phyloP scores from a whole-genome alignment of 208 protist genomes.

The Trypanosoma platydactyli region DNA sequence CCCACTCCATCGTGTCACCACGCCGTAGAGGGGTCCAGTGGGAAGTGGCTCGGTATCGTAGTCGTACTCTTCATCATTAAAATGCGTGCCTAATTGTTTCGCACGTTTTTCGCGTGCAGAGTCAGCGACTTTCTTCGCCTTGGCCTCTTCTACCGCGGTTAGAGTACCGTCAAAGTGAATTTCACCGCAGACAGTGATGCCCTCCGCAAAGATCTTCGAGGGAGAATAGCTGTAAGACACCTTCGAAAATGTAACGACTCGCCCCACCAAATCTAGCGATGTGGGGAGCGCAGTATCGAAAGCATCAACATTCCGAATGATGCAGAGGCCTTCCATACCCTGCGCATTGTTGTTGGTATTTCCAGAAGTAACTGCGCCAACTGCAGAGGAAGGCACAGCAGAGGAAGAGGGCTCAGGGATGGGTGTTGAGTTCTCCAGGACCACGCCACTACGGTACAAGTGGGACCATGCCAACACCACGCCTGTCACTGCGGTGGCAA shows the following conservation, averaged over 20 bases:
- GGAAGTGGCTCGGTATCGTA: conserved; percentile 33
- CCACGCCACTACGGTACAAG: conserved; percentile 75
- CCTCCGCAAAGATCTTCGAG: conserved; percentile 69
- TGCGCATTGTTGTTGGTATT: neutral
- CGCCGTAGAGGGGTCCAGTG: conserved; percentile 59
- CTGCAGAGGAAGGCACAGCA: too few relatives aligned
- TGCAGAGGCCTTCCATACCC: conserved; percentile 33
- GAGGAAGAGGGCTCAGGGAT: conserved; percentile 10
- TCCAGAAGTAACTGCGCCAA: too few relatives aligned
- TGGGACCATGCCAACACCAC: conserved; percentile 72
- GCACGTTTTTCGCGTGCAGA: conserved; percentile 26
- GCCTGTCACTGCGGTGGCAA: conserved; percentile 35
- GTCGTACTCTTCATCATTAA: conserved; percentile 10
- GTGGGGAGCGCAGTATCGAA: conserved; percentile 84
- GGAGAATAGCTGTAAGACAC: conserved; percentile 59
- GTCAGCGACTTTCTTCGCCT: conserved; percentile 35
- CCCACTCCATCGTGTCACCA: conserved; percentile 89
- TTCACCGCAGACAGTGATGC: conserved; percentile 54
- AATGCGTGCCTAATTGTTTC: conserved; percentile 25
- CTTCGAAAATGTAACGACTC: conserved; percentile 66
- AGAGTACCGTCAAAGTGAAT: conserved; percentile 48
- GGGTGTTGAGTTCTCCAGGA: conserved; percentile 38
- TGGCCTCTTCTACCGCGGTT: conserved; percentile 42
- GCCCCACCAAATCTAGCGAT: conserved; percentile 58
- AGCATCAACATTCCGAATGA: conserved; percentile 75